Conservation (phyloP, 805 yeast species). For the Starmerella sirachaensis region DNA sequence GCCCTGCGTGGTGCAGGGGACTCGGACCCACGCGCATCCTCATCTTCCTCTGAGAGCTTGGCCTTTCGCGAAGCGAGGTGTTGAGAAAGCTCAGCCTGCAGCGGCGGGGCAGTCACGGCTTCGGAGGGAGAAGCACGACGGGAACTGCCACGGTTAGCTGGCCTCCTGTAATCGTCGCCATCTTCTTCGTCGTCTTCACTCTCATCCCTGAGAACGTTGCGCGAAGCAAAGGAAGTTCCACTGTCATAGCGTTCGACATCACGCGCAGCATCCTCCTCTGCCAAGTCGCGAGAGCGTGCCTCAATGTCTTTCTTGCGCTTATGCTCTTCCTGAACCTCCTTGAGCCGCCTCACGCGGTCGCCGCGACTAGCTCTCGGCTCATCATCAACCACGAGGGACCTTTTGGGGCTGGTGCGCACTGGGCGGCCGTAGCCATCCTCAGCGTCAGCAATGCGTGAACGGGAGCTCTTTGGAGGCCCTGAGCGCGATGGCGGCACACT, state of each 20-base stretch:
- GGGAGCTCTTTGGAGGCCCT: slow-evolving; percentile 1
- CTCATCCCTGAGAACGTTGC: neutral
- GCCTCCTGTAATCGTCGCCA: neutral
- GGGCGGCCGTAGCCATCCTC: slow-evolving; percentile 4
- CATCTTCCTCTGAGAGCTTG: no score
- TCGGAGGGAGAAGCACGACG: no score
- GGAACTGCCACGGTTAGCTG: no score
- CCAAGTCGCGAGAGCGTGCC: no score
- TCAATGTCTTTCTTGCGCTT: slow-evolving; percentile 9
- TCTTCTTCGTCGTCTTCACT: neutral
- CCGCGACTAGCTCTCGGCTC: slow-evolving; percentile 11
- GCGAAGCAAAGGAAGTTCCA: neutral
- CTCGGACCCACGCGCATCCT: neutral
- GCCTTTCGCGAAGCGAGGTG: no score
- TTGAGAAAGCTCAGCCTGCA: no score
- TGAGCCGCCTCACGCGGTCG: slow-evolving; percentile 16
- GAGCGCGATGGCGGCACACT: neutral
- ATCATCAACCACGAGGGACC: slow-evolving; percentile 1
- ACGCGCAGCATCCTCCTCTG: slow-evolving; percentile 1
- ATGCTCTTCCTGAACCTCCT: slow-evolving; percentile 20
- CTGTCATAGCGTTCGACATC: neutral
- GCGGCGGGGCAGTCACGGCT: no score
- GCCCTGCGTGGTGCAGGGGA: slow-evolving; percentile 5
- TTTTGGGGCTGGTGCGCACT: neutral
- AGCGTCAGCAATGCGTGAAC: neutral